phyloP scores from a whole-genome alignment of 2,329 filamentous ascomycete species.

The Rhynchosporium graminicola region DNA sequence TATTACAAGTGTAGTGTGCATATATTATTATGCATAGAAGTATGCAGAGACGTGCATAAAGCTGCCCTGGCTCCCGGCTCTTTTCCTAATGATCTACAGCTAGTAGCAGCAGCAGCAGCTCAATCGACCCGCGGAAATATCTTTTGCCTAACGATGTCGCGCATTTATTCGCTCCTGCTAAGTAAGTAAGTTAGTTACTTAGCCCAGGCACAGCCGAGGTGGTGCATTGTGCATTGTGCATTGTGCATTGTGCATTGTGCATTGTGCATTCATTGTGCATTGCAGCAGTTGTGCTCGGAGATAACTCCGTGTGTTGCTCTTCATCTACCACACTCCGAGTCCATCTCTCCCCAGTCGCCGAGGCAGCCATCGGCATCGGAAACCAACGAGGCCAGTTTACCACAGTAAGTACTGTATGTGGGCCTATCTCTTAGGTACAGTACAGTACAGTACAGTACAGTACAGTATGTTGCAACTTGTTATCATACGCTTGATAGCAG shows the following conservation, averaged over 20 bases:
- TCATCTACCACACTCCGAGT: not conserved
- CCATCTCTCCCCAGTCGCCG: too few relatives aligned
- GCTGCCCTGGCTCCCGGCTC: not conserved
- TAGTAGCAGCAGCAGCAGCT: not conserved
- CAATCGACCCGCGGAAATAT: conserved; percentile 1
- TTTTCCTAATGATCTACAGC: conserved; percentile 2
- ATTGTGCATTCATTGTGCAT: too few relatives aligned
- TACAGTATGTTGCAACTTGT: too few relatives aligned
- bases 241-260: too few relatives aligned
- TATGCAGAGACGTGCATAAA: not conserved
- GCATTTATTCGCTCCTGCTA: conserved; percentile 6
- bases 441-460: too few relatives aligned
- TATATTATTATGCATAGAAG: not conserved
- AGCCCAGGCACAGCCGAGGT: conserved; percentile 5
- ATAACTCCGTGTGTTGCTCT: not conserved
- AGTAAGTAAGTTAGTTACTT: not conserved
- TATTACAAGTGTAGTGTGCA: not conserved
- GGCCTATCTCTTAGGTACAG: too few relatives aligned
- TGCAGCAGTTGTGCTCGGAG: not conserved
- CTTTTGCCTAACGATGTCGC: conserved; percentile 11
- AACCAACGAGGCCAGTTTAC: too few relatives aligned
- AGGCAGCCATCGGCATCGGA: too few relatives aligned
- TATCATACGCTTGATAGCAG: too few relatives aligned
- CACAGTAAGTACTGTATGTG: too few relatives aligned
- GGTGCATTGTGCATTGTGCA: too few relatives aligned